Conservation (phyloP, 2,329 filamentous ascomycete genomes). For the Elsinoe necatrix region DNA sequence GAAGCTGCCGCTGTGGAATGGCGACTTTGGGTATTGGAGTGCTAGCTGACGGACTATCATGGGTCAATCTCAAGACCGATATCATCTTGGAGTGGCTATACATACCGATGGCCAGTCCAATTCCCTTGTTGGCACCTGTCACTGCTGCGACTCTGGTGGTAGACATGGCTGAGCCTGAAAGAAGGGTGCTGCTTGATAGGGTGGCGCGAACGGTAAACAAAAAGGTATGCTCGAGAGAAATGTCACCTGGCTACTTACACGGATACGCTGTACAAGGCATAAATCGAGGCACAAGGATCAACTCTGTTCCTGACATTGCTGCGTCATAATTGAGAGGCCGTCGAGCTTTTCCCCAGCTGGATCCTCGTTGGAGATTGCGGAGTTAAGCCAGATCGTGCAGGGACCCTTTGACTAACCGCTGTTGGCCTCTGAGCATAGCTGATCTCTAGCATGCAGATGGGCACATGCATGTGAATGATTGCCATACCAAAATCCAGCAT, state of each 20-base stretch:
- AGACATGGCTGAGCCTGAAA: conserved; percentile 1
- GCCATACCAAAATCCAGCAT: too few species aligned
- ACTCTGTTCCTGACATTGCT: background rate
- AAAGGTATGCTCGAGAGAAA: background rate
- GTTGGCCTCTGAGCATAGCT: too few species aligned
- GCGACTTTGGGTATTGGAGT: conserved; percentile 44
- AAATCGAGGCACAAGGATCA: background rate
- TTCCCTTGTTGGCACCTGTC: conserved; percentile 48
- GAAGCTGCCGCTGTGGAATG: conserved; percentile 39
- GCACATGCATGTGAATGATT: too few species aligned
- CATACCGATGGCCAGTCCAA: conserved; percentile 42
- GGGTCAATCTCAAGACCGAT: background rate
- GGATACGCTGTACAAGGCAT: background rate
- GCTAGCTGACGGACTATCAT: conserved; percentile 43
- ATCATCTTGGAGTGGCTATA: background rate
- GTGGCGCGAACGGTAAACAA: too few species aligned
- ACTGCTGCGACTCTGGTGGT: conserved; percentile 41
- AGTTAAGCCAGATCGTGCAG: background rate
- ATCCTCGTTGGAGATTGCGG: conserved; percentile 7
- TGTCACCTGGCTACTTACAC: background rate
- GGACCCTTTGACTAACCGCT: background rate
- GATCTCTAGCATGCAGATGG: too few species aligned
- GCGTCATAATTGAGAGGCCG: conserved; percentile 10
- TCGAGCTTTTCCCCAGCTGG: background rate
- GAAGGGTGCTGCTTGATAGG: too few species aligned